Evolutionary conservation across 352 stramenopile species (phyloP).

Genomic region (Peronospora destructor): DNA sequence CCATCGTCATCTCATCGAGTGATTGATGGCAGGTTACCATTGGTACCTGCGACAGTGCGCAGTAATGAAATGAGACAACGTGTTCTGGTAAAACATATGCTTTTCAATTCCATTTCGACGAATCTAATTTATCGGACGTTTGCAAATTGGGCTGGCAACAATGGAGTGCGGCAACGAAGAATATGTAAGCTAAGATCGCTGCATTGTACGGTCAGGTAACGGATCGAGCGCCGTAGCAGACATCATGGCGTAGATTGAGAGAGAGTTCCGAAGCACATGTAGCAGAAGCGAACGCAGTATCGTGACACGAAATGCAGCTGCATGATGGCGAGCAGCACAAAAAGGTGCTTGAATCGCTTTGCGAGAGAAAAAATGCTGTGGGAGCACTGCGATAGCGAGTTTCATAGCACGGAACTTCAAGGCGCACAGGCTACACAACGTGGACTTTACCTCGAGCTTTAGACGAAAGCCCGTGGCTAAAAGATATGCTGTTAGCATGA

Average conservation of each 20-base stretch:
- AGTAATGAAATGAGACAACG: neutral
- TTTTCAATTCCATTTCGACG: too few relatives aligned
- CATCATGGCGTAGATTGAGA: constrained; percentile 34
- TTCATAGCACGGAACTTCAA: constrained; percentile 18
- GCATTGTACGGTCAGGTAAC: constrained; percentile 34
- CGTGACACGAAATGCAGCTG: constrained; percentile 48
- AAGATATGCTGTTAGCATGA: too few relatives aligned
- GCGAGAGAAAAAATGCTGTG: constrained; percentile 34
- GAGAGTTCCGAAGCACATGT: constrained; percentile 37
- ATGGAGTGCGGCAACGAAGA: constrained; percentile 23
- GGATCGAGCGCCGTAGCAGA: constrained; percentile 42
- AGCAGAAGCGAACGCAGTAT: constrained; percentile 41
- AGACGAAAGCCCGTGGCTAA: too few relatives aligned
- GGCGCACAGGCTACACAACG: too few relatives aligned
- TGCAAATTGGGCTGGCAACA: neutral
- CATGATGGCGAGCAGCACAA: constrained; percentile 35
- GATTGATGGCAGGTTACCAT: constrained; percentile 5
- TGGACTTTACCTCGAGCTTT: too few relatives aligned
- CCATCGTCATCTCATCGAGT: neutral
- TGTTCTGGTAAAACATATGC: too few relatives aligned
- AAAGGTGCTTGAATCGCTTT: constrained; percentile 25
- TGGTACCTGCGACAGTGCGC: neutral
- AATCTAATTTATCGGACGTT: too few relatives aligned
- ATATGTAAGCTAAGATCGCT: constrained; percentile 30
- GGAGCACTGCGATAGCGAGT: constrained; percentile 49